Conservation (phyloP, 2,329 filamentous ascomycete species). For the Nemania sp. region DNA sequence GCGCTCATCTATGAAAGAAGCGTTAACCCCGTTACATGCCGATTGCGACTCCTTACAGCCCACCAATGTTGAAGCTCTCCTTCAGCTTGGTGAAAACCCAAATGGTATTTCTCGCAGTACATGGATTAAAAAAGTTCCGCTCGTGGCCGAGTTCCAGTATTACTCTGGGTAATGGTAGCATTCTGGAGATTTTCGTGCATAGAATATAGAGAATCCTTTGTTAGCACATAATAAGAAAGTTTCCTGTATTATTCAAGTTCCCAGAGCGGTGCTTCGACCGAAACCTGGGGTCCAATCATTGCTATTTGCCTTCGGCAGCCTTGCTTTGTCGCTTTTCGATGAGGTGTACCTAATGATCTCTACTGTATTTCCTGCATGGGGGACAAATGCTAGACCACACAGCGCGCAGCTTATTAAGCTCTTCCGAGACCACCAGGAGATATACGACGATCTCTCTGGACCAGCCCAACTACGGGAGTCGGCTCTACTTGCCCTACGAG, state of each 20-base stretch:
- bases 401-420: constrained; percentile 6
- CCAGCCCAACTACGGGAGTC: background rate
- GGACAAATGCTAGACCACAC: background rate
- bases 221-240: background rate
- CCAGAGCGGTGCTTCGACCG: background rate
- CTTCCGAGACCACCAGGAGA: constrained; percentile 15
- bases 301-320: background rate
- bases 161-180: background rate
- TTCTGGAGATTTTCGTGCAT: constrained; percentile 20
- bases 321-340: constrained; percentile 12
- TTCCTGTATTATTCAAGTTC: background rate
- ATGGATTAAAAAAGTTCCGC: background rate
- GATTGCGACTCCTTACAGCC: background rate
- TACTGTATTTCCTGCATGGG: background rate
- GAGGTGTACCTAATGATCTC: constrained; percentile 2
- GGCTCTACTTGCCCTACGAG: background rate
- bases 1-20: no score
- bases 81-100: constrained; percentile 25
- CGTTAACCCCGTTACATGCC: background rate
- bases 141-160: background rate
- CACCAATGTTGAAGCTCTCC: constrained; percentile 13
- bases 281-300: constrained; percentile 12
- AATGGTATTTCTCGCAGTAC: background rate
- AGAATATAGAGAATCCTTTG: constrained; percentile 11
- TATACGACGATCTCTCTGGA: constrained; percentile 17